Evolutionary conservation across 164 flowering plant species (phyloP).

Genomic region (Litsea cubeba): DNA sequence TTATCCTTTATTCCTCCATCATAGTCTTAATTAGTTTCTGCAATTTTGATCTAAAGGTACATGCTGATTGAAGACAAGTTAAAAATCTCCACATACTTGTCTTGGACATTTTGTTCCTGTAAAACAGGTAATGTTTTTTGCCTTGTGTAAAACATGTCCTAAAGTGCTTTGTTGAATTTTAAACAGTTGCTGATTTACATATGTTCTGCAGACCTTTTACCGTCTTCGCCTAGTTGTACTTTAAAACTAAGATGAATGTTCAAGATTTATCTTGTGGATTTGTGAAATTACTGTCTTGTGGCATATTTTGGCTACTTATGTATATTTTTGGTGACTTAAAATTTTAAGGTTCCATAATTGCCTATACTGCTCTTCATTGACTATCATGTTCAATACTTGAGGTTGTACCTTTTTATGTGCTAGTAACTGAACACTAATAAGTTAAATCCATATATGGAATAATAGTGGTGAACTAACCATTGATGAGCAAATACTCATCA

Average conservation of each 20-base stretch:
- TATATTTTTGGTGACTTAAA: no score
- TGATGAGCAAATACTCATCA: neutral
- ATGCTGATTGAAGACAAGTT: conserved; percentile 75
- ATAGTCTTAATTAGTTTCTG: conserved; percentile 1
- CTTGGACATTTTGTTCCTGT: conserved; percentile 94
- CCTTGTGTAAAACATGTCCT: neutral
- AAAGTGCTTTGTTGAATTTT: neutral
- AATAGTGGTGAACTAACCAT: neutral
- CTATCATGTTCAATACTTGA: no score
- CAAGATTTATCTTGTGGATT: no score
- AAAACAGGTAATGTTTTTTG: conserved; percentile 40
- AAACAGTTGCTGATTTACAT: neutral
- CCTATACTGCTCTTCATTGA: no score
- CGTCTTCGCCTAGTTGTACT: neutral
- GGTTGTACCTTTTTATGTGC: no score
- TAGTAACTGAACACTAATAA: no score
- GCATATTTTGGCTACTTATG: neutral
- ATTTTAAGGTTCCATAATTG: no score
- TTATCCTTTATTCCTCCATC: conserved; percentile 6
- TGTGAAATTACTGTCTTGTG: neutral
- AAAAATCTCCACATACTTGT: conserved; percentile 64
- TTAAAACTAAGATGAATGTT: neutral
- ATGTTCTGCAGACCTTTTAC: neutral
- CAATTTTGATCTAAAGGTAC: conserved; percentile 48
- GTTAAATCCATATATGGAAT: no score